Evolutionary conservation across 2,329 filamentous ascomycete species (phyloP).

Genomic region (Colletotrichum sansevieriae): DNA sequence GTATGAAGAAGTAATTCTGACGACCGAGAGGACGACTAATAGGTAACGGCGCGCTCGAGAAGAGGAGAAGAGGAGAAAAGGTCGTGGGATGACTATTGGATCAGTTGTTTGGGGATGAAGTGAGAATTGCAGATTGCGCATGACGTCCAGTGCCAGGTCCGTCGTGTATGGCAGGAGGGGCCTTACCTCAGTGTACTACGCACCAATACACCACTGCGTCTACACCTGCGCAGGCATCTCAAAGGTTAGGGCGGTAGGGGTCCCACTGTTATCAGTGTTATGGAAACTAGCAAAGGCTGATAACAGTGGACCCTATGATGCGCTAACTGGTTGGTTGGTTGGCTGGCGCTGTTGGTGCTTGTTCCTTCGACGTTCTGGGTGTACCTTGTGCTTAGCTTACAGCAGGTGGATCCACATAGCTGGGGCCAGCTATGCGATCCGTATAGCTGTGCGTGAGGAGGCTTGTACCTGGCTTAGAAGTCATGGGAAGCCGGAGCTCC

Average conservation of each 20-base stretch:
- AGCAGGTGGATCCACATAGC: constrained; percentile 10
- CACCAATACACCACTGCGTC: no score
- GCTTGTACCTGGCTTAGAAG: neutral
- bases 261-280: no score
- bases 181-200: constrained; percentile 25
- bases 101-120: constrained; percentile 29
- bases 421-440: no score
- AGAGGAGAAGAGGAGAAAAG: constrained; percentile 4
- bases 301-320: no score
- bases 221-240: no score
- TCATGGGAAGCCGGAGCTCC: constrained; percentile 8
- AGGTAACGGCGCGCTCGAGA: neutral
- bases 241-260: no score
- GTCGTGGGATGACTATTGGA: constrained; percentile 27
- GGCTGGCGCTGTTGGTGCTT: neutral
- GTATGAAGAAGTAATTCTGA: neutral
- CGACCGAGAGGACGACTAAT: neutral
- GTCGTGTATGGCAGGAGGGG: constrained; percentile 39
- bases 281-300: no score
- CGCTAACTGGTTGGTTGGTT: constrained; percentile 31
- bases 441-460: neutral
- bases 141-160: constrained; percentile 25
- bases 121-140: constrained; percentile 33
- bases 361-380: neutral
- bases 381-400: neutral